Evolutionary conservation across 2,329 filamentous ascomycete species (phyloP).

Genomic region (Colletotrichum lupini): DNA sequence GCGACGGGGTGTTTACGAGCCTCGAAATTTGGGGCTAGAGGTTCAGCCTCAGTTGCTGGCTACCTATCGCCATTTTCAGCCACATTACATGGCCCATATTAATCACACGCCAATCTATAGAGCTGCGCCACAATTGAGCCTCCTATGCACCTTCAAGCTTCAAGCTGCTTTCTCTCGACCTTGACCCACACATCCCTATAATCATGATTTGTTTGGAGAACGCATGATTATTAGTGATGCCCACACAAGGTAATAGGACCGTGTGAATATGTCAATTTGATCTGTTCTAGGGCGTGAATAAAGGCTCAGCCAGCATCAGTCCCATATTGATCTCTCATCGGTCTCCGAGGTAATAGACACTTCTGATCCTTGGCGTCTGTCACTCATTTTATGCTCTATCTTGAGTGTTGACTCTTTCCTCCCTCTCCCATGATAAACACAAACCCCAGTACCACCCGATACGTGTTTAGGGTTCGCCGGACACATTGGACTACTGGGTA

Average conservation of each 20-base stretch:
- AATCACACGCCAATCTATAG: too few species aligned
- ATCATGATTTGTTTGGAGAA: not conserved
- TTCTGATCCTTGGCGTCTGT: constrained; percentile 33
- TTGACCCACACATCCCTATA: too few species aligned
- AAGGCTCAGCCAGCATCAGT: not conserved
- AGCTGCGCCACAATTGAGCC: not conserved
- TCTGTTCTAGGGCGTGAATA: not conserved
- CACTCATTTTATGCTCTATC: constrained; percentile 6
- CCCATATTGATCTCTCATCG: not conserved
- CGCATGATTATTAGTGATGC: not conserved
- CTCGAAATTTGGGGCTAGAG: constrained; percentile 28
- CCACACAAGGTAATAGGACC: not conserved
- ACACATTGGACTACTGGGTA: constrained; percentile 63
- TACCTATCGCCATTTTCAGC: not conserved
- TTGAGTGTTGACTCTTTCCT: constrained; percentile 27
- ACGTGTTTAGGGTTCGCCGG: constrained; percentile 58
- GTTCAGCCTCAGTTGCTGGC: constrained; percentile 7
- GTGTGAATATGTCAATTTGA: not conserved
- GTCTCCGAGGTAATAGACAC: constrained; percentile 32
- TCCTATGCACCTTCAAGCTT: not conserved
- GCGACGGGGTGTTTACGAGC: not conserved
- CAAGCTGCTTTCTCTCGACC: not conserved
- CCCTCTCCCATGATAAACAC: constrained; percentile 60
- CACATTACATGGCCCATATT: not conserved
- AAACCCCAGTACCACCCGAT: constrained; percentile 59